Percentiles rank a stretch among this genome's conserved stretches.
Conservation (phyloP, 495 filamentous ascomycete genomes). For the Baudoinia panamericana region DNA sequence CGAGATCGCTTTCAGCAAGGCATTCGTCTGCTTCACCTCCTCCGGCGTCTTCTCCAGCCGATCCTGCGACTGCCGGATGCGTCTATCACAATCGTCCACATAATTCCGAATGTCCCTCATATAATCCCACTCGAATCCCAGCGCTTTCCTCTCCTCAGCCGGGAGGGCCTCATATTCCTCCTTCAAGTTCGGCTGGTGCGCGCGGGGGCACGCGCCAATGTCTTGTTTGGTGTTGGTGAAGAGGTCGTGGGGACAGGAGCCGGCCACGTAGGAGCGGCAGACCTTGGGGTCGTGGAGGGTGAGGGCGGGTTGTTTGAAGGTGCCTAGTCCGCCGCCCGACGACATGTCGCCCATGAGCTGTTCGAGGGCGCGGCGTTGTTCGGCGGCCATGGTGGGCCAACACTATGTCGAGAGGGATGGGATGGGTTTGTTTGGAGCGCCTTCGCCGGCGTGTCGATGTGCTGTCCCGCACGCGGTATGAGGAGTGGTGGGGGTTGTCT, state of each 20-base stretch:
- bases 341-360: conserved; percentile 69
- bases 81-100: conserved; percentile 90
- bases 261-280: conserved; percentile 86
- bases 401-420: no score
- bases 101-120: conserved; percentile 88
- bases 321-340: conserved; percentile 53
- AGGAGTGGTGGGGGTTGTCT: no score
- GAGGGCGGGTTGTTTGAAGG: conserved; percentile 55
- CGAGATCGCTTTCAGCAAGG: conserved; percentile 76
- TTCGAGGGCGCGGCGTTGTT: conserved; percentile 82
- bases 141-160: conserved; percentile 55
- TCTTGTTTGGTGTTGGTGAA: conserved; percentile 99
- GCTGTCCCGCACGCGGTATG: no score
- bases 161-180: conserved; percentile 65
- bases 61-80: conserved; percentile 81
- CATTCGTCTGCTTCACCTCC: conserved; percentile 94
- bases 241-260: conserved; percentile 94
- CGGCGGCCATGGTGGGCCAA: conserved; percentile 61
- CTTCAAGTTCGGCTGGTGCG: conserved; percentile 80
- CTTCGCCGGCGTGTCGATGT: no score
- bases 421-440: not conserved
- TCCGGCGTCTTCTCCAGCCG: conserved; percentile 94
- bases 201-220: conserved; percentile 77
- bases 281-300: conserved; percentile 86
- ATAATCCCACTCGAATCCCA: conserved; percentile 93